These are phyloP conservation scores for Phylloporus arenicola DNA, from an alignment of 768 basidiomycete species.

Conservation along the genomic window DNA sequence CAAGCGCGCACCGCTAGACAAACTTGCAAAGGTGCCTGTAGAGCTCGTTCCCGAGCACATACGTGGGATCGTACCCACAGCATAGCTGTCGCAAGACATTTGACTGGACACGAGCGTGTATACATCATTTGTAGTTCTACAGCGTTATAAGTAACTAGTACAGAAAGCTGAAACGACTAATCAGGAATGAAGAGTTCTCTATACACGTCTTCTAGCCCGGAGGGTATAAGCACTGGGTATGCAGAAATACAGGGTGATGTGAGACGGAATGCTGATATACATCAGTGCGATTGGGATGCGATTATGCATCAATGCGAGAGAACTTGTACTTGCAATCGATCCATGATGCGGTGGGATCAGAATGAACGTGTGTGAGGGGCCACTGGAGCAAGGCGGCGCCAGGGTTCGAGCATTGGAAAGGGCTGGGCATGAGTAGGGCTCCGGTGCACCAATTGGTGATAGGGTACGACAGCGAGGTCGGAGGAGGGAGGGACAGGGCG, in stretches of 20 bases:
- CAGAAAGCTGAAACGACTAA: slow-evolving; percentile 3
- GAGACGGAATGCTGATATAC: slow-evolving; percentile 7
- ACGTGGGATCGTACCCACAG: slow-evolving; percentile 56
- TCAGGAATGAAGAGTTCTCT: neutral
- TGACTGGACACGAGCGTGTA: neutral
- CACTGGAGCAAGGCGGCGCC: slow-evolving; percentile 8
- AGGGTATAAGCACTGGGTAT: neutral
- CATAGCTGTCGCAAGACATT: too few species aligned
- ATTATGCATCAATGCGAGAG: slow-evolving; percentile 5
- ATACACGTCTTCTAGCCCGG: slow-evolving; percentile 4
- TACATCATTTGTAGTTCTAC: slow-evolving; percentile 9
- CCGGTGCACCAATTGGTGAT: neutral
- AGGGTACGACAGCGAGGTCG: neutral
- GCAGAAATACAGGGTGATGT: slow-evolving; percentile 10
- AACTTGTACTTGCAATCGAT: slow-evolving; percentile 7
- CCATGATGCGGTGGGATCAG: slow-evolving; percentile 8
- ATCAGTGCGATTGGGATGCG: slow-evolving; percentile 5
- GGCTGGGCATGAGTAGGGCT: neutral
- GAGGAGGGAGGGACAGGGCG: slow-evolving; percentile 1
- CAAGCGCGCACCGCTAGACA: slow-evolving; percentile 71
- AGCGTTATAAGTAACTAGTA: slow-evolving; percentile 13
- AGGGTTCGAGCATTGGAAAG: slow-evolving; percentile 21
- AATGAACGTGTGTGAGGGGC: slow-evolving; percentile 5
- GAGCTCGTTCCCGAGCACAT: slow-evolving; percentile 65
- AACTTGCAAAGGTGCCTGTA: slow-evolving; percentile 56